A percentile compares a stretch with the other conserved stretches of the same genome.
These are phyloP conservation scores for Paraleonurus japonicus DNA, from an alignment of 257 asterid species.

Conservation along the genomic window DNA sequence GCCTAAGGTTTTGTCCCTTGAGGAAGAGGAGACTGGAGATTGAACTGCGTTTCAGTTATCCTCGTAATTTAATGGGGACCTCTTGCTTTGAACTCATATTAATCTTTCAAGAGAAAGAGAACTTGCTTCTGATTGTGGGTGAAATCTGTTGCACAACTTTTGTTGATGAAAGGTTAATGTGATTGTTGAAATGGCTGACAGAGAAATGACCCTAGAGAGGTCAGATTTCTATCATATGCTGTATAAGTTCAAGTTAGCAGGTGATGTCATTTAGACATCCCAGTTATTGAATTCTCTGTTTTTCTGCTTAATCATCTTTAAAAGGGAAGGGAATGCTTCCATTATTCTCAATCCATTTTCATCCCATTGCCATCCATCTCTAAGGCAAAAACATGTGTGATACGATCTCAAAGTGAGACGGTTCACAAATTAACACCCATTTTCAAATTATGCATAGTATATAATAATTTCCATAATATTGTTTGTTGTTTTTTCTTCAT, in stretches of 20 bases:
- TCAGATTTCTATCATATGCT: background rate
- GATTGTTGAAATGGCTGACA: conserved; percentile 1
- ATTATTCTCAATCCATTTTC: too few relatives aligned
- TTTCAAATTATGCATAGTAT: background rate
- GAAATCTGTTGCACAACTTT: conserved; percentile 25
- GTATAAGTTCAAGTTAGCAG: conserved; percentile 4
- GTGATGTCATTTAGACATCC: background rate
- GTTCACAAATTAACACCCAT: too few relatives aligned
- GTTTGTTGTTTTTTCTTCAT: background rate
- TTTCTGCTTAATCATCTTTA: background rate
- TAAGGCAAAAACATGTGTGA: too few relatives aligned
- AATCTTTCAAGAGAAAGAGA: conserved; percentile 27
- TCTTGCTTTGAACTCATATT: conserved; percentile 24
- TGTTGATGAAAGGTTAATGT: conserved; percentile 18
- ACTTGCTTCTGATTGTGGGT: conserved; percentile 18
- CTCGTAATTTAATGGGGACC: conserved; percentile 21
- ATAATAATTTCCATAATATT: background rate
- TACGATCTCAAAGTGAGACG: too few relatives aligned
- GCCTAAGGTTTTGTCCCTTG: conserved; percentile 42
- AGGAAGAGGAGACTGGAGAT: conserved; percentile 35
- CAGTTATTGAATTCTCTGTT: background rate
- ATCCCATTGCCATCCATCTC: too few relatives aligned
- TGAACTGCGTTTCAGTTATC: conserved; percentile 26
- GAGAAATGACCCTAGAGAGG: conserved; percentile 10
- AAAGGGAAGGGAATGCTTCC: background rate